Evolutionary conservation across 345 rosid species (phyloP), one percentile per base, ranked within the genome.

Genomic region (Corymbia maculata): DNA sequence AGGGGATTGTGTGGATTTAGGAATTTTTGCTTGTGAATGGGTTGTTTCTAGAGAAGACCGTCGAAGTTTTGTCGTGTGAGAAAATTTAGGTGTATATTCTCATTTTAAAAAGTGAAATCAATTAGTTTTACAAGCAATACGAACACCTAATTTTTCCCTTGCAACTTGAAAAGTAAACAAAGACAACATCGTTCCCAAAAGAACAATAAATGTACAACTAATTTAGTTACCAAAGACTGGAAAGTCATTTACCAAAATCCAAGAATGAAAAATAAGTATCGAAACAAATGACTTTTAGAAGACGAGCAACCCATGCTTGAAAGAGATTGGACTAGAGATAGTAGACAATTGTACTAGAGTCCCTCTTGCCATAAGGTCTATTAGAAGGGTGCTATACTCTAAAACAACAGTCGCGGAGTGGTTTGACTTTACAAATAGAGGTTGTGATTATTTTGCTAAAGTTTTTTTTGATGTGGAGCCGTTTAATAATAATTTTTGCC

Each of bases 361-460:
- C 84, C 90, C 93, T 49, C 79, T 92, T 4, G 90, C 86, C 17
- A 85, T 92, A 59, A 88, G 85, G 55, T 85, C 90, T 8, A 85
- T 90, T 6, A 92, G 91, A 12, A 57, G 90, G 19, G 47, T 92
- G 26, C 32, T 90, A 21, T 88, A 66, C 52, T 85, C 52, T 44
- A 51, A 89, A 47, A 47, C 68, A 28, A 53, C 87, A 12, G 84
- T 79, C 82, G 75, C 66, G 19, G 88, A 89, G 17, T 92, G 93
- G 92, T 17, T 86, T 15, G 64, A 85, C 42, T 66, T 92, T 7
- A 82, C 59, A 44, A 79, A 90, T 16, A 79, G 82, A 36, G 42
- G 42, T 36, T 36, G 42, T 36, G 99, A 99, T 97, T 87, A 75
- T 75, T 75, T 47, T 47, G 47, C 21, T 36, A 47, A 75, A 36